Evolutionary conservation across 352 stramenopile genomes (phyloP), one percentile per base, ranked within the genome.

Genomic region (Aphanomyces stellatus): DNA sequence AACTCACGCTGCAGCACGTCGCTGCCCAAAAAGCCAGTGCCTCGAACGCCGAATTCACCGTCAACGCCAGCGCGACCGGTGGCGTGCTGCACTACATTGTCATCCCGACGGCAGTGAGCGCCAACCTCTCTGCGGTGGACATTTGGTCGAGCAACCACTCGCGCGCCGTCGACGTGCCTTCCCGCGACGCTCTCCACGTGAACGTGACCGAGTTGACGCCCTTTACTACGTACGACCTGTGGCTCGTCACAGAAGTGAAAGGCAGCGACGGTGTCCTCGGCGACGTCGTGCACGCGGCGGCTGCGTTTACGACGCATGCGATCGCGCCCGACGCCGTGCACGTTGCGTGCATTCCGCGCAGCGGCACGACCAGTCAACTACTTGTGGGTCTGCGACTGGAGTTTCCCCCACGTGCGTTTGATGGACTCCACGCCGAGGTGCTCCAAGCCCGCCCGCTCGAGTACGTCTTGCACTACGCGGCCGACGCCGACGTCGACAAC

Each of bases 191-290:
- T 17, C 24, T 51, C 17, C 22, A 55, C 8, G 41, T 67, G 19
- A 67, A 67, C 30, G 48, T 67, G 4, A 67, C 60, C 2, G 65
- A 55, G 0, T 65, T 91, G n/a, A 40, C 49, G 0, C 72, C 82
- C 0, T 75, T 80, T 4, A 90, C 79, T 15, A 57, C 78, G 27
- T 91, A 90, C 62, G 80, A 91, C 8, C 22, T 86, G 4, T 71
- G 87, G 27, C 17, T 85, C 3, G 71, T 88, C 17, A 77, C 81
- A 0, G 81, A 93, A 69, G 75, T 85, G 0, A 31, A 74, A 5
- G 83, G 81, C 2, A 70, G 56, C n/a, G 80, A 79, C 43, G 56
- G 65, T 3, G 83, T 93, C 15, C 75, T 75, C 30, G 85, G 79
- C 49, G 64, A 77, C 28, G 46, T 91, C 17, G 25, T 71, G 51